A percentile compares a stretch with the other conserved stretches of the same genome.
Evolutionary conservation across 202 grass and related monocot species (phyloP).

Genomic region (Carex arenaria): DNA sequence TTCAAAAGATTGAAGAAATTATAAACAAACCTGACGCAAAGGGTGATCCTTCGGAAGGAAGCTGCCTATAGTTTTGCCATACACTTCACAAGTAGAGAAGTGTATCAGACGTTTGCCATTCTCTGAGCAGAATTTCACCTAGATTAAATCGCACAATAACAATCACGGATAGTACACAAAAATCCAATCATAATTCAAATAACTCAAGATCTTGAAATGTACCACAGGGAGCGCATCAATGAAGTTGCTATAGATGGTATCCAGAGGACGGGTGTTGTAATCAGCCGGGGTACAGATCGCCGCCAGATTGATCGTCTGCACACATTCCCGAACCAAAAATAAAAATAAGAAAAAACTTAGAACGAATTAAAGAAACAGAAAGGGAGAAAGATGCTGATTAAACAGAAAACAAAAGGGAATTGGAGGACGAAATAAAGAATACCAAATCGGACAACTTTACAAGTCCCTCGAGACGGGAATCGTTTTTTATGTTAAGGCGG

Average conservation of each 20-base stretch:
- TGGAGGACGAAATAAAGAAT: neutral
- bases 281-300: constrained; percentile 97
- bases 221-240: constrained; percentile 96
- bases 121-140: constrained; percentile 98
- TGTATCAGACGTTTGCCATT: constrained; percentile 90
- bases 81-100: constrained; percentile 96
- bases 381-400: neutral
- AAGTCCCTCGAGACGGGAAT: constrained; percentile 85
- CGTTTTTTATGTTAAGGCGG: constrained; percentile 97
- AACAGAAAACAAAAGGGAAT: neutral
- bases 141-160: constrained; percentile 6
- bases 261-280: constrained; percentile 91
- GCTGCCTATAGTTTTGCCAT: constrained; percentile 94
- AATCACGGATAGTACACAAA: neutral
- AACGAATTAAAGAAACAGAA: neutral
- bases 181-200: neutral
- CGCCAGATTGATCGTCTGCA: constrained; percentile 81
- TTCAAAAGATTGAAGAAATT: neutral
- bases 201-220: constrained; percentile 1
- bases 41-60: constrained; percentile 91
- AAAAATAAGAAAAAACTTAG: neutral
- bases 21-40: constrained; percentile 56
- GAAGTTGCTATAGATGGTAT: constrained; percentile 99
- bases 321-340: constrained; percentile 29
- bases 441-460: constrained; percentile 98